Base-by-base conservation (phyloP, 208 protist genomes). In the Novymonas esmeraldas region DNA sequence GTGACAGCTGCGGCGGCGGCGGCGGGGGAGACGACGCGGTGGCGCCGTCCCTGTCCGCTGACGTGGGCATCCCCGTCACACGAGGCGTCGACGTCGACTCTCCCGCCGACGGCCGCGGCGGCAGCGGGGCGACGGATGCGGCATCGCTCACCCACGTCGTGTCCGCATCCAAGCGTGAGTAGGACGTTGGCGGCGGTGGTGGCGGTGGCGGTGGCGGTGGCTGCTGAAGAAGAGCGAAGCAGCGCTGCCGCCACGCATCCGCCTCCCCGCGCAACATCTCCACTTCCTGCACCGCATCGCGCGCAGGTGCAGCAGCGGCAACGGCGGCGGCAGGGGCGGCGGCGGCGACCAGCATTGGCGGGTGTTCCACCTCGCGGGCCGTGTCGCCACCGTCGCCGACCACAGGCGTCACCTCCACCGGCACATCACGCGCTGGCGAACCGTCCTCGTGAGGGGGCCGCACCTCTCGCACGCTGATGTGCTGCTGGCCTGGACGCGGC, bases 231-330 rank as follows among this genome's bases (percentile, higher is more conserved):
- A 92, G 70, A 16, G 29, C 34, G 2, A 78, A 31, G 45, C 68
- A 87, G 11, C 79, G 76, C 46, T 82, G 59, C 22, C 70, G 72
- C 87, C 83, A 93, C 61, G 54, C 49, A 3, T 69, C 55, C 9
- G 71, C 72, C 63, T 93, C 87, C 20, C 74, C 59, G 46, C 81
- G 70, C 34, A 92, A 69, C 18, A 33, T 38, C 18, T 61, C 29
- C 31, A 64, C 64, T 41, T 74, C 39, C 18, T 56, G 36, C 42
- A 64, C 29, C 13, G 54, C 34, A 42, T 56, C 57, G 50, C 39
- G 42, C 33, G 9, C 16, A 26, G 34, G 34, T 0, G 34, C 6
- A 6, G 31, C 42, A 18, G 33, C 57, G n/a, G 33, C 50, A n/a
- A 39, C 26, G 24, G 14, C 28, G 49, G 70, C 16, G 28, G 62